phyloP scores from a whole-genome alignment of 495 filamentous ascomycete species.

The Penicillium turbatum region DNA sequence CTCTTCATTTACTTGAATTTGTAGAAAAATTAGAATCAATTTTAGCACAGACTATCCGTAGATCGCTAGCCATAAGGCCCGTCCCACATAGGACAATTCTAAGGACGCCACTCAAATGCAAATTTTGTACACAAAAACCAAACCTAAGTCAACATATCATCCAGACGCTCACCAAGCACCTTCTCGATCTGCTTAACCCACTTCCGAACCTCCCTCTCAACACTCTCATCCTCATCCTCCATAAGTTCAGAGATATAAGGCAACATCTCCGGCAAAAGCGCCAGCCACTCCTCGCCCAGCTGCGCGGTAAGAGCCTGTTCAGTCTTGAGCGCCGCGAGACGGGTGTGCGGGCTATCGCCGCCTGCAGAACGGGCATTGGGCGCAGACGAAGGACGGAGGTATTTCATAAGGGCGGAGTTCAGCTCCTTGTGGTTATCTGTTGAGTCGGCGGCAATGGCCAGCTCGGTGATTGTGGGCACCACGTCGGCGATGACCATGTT shows the following conservation, averaged over 20 bases:
- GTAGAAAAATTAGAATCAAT: slow-evolving; percentile 1
- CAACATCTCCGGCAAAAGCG: slow-evolving; percentile 85
- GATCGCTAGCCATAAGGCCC: slow-evolving; percentile 8
- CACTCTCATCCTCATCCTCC: slow-evolving; percentile 91
- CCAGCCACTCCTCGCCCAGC: slow-evolving; percentile 89
- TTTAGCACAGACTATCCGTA: slow-evolving; percentile 8
- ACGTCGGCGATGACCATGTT: slow-evolving; percentile 43
- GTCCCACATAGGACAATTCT: slow-evolving; percentile 20
- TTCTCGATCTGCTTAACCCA: slow-evolving; percentile 87
- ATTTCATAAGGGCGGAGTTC: slow-evolving; percentile 68
- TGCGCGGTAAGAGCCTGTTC: slow-evolving; percentile 71
- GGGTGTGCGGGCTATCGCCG: slow-evolving; percentile 44
- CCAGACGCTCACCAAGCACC: slow-evolving; percentile 79
- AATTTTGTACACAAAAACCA: slow-evolving; percentile 24
- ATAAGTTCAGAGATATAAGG: slow-evolving; percentile 89
- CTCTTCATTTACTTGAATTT: too few species aligned
- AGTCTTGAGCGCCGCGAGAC: slow-evolving; percentile 73
- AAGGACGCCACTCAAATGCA: slow-evolving; percentile 29
- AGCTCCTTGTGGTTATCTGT: slow-evolving; percentile 85
- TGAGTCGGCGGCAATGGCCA: slow-evolving; percentile 72
- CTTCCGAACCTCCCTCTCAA: slow-evolving; percentile 79
- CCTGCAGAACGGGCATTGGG: slow-evolving; percentile 53
- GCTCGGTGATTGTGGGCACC: slow-evolving; percentile 62
- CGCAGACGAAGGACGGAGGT: slow-evolving; percentile 63
- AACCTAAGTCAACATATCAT: slow-evolving; percentile 77